Evolutionary conservation across 495 filamentous ascomycete species (phyloP), one percentile per base, ranked within the genome.

Genomic region (Penicillium samsonianum): DNA sequence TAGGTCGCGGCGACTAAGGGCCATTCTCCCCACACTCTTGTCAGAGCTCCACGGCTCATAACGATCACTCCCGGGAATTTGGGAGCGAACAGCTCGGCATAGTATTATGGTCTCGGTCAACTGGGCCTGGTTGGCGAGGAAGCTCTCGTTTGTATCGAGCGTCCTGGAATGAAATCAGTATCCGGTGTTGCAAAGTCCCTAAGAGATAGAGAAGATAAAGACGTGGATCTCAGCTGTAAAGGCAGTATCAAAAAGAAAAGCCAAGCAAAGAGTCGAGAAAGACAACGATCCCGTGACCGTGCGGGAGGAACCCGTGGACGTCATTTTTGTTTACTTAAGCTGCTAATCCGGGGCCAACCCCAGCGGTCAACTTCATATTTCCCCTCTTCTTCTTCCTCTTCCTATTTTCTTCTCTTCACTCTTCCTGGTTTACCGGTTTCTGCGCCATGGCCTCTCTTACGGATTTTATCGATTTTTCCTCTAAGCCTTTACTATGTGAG

Each of bases 1-100:
- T 66, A 91, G 78, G 82, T 94, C 81, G 80, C 86, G 85, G 76
- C 82, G 82, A 71, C 80, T 84, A 79, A 93, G 83, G 82, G 82
- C 84, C 90, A 94, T 96, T 76, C 67, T 79, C 74, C 75, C 68
- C 70, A 50, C 46, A 62, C 43, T 58, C 33, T 58, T 44, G 55
- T 57, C 23, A 52, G 54, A 59, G 51, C 56, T 62, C 49, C 53
- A 54, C 62, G 67, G 66, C 68, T 67, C 73, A 77, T 75, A 68
- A 65, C 69, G 67, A 53, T 69, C 59, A 60, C 45, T 60, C 59
- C 53, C 64, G 42, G 50, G 38, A 53, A 43, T 28, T 72, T 52
- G 67, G 43, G 57, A 64, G 60, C 51, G 49, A 55, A 49, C 50
- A 59, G 54, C 50, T 63, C 48, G 54, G 47, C 42, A 48, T 50